A percentile compares a stretch with the other conserved stretches of the same genome.
These are phyloP conservation scores for Backusella liffmaniae DNA, from an alignment of 192 early-diverging fungal species.

Conservation along the genomic window DNA sequence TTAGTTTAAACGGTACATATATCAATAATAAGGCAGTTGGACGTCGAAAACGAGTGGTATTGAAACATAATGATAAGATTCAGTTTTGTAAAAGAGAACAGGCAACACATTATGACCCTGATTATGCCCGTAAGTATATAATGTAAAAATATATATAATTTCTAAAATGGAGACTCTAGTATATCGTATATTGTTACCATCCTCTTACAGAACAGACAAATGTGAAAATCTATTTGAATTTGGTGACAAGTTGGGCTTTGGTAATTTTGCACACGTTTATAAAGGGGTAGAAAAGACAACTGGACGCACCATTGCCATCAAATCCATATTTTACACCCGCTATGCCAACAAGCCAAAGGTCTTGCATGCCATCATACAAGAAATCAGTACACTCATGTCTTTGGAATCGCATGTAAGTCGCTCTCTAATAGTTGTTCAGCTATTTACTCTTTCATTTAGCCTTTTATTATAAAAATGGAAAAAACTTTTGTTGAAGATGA, in stretches of 20 bases:
- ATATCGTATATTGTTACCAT: constrained; percentile 4
- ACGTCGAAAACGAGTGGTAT: background rate
- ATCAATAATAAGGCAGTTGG: background rate
- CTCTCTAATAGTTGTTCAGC: too few species aligned
- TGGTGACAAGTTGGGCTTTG: background rate
- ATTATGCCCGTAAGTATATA: background rate
- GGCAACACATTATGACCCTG: background rate
- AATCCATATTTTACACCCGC: background rate
- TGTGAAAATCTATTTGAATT: background rate
- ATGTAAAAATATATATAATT: too few species aligned
- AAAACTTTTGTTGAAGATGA: constrained; percentile 7
- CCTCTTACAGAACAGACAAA: background rate
- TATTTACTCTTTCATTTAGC: background rate
- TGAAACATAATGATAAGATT: background rate
- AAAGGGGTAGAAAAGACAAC: background rate
- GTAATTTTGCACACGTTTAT: constrained; percentile 9
- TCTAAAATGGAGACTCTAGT: background rate
- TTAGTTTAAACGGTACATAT: constrained; percentile 17
- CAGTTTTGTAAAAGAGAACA: background rate
- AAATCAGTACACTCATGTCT: constrained; percentile 13
- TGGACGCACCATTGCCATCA: background rate
- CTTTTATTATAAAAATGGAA: constrained; percentile 20
- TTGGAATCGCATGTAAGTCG: constrained; percentile 12
- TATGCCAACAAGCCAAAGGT: constrained; percentile 8
- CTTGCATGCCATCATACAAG: background rate